Percentiles rank a stretch among this genome's conserved stretches.
Conservation (phyloP, 805 yeast genomes). For the Yarrowia sp. region DNA sequence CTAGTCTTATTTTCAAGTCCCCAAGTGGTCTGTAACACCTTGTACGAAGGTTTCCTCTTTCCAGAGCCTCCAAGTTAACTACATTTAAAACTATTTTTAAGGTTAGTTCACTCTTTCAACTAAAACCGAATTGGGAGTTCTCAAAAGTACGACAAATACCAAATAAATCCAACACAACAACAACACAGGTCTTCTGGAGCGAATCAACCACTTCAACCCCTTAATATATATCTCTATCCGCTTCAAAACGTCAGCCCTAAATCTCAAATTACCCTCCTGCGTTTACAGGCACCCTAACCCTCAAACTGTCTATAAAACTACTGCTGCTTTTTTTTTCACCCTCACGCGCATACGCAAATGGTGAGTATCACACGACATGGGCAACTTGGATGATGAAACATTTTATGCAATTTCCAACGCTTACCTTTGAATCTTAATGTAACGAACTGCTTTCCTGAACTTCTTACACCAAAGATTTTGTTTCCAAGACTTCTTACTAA, state of each 20-base stretch:
- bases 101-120: neutral
- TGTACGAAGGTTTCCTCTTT: neutral
- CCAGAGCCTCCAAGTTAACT: neutral
- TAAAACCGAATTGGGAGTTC: neutral
- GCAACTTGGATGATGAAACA: conserved; percentile 23
- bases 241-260: neutral
- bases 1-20: no score
- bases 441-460: conserved; percentile 26
- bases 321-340: neutral
- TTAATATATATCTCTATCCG: no score
- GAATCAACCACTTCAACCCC: no score
- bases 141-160: neutral
- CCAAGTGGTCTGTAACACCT: no score
- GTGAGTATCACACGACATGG: neutral
- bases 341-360: conserved; percentile 7
- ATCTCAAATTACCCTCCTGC: conserved; percentile 19
- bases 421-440: conserved; percentile 25
- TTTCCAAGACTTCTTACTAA: neutral
- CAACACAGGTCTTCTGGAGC: no score
- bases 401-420: conserved; percentile 25
- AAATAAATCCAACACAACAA: neutral
- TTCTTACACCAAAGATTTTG: neutral
- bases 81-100: neutral
- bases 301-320: neutral
- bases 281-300: neutral